phyloP scores from a whole-genome alignment of 2,329 filamentous ascomycete species.

The Chalaropsis thielavioides region DNA sequence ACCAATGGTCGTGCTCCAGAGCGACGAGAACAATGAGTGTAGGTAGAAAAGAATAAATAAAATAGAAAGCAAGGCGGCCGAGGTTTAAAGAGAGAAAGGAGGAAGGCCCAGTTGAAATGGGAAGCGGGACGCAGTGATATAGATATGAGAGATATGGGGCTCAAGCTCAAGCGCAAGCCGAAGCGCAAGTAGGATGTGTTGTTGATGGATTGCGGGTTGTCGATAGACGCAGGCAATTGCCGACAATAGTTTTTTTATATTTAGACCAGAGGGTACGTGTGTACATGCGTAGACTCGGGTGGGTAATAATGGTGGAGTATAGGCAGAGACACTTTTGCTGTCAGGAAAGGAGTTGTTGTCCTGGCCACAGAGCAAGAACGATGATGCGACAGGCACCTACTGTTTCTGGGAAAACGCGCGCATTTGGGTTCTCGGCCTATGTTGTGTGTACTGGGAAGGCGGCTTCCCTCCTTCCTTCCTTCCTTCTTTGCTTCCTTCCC shows the following conservation, averaged over 20 bases:
- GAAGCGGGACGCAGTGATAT: background rate
- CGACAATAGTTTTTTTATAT: too few relatives aligned
- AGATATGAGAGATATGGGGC: background rate
- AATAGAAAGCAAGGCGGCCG: background rate
- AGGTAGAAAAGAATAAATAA: background rate
- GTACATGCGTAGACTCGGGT: too few relatives aligned
- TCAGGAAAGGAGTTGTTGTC: too few relatives aligned
- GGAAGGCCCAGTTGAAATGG: background rate
- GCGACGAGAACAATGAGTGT: background rate
- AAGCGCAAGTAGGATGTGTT: background rate
- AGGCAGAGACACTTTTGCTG: too few relatives aligned
- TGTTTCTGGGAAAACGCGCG: background rate
- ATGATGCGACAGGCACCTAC: background rate
- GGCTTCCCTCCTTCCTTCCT: background rate
- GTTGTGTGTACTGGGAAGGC: too few relatives aligned
- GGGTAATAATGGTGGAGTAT: too few relatives aligned
- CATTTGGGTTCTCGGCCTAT: background rate
- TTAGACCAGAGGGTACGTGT: too few relatives aligned
- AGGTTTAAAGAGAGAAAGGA: background rate
- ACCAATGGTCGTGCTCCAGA: constrained; percentile 1
- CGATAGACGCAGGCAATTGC: background rate
- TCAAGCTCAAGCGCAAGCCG: background rate
- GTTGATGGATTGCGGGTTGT: background rate
- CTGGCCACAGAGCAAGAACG: background rate
- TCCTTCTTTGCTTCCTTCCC: background rate